Percentiles rank a stretch among this genome's conserved stretches.
Conservation (phyloP, 371 early-diverging fungal species). For the Syncephalastrum racemosum region DNA sequence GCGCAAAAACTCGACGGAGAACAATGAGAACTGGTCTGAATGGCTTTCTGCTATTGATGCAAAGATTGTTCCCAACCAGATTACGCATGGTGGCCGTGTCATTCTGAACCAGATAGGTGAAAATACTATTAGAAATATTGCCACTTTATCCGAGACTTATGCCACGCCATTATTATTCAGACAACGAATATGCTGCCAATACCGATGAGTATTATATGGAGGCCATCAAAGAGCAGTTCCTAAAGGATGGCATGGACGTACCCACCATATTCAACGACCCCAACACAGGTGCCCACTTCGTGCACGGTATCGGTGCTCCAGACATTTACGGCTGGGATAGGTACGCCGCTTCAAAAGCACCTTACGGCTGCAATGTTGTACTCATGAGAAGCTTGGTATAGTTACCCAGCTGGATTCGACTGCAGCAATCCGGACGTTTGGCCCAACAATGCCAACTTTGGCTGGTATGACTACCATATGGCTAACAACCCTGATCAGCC, state of each 20-base stretch:
- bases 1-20: constrained; percentile 4
- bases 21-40: constrained; percentile 2
- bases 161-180: not conserved
- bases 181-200: constrained; percentile 15
- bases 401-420: constrained; percentile 14
- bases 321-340: constrained; percentile 9
- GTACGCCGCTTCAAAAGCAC: too few relatives aligned
- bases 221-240: constrained; percentile 8
- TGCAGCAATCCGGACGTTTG: constrained; percentile 14
- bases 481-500: constrained; percentile 8
- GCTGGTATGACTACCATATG: constrained; percentile 8
- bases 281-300: constrained; percentile 3
- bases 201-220: constrained; percentile 11
- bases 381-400: constrained; percentile 3
- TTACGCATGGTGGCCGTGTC: constrained; percentile 9
- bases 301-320: constrained; percentile 1
- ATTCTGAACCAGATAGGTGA: constrained; percentile 15
- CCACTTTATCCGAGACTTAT: not conserved
- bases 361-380: too few relatives aligned
- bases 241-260: constrained; percentile 13
- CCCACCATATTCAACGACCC: constrained; percentile 14
- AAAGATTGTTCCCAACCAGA: constrained; percentile 15
- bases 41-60: constrained; percentile 15
- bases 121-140: not conserved
- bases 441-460: constrained; percentile 8